Base-by-base conservation (phyloP, 1,139 yeast species). In the Eremothecium sinecaudum region DNA sequence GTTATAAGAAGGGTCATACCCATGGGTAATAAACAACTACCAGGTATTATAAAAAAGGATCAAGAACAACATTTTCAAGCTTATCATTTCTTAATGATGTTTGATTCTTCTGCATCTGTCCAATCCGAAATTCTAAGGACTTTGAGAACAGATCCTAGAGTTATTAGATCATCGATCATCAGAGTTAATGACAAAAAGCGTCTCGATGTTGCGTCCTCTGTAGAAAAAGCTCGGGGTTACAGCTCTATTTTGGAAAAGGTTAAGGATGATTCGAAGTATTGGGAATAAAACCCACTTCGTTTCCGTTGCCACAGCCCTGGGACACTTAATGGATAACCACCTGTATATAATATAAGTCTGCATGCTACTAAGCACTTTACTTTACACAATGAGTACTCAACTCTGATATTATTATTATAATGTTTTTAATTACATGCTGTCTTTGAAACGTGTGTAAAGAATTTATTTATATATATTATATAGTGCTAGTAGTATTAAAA, bases 51-150 rank as follows among this genome's bases (percentile, higher is more conserved):
- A 61, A 75, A 78, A 48, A 83, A 82, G 56, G 86, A 84, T 53
- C 93, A 87, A 56, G 94, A 86, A 56, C 71, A 76, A 44, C 94
- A 87, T 58, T 82, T 83, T 56, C 87, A 83, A 56, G 97, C 96
- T 2, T 79, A 79, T 41, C 90, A 84, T 50, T 87, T 87, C 51
- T 61, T 82, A 43, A 74, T 90, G 75, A 69, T 82, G 16, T 90
- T 90, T 56, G 97, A 90, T 55, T 71, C 86, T 2, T 79, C 92
- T 35, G 71, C 87, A 10, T 76, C 79, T 33, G 96, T 83, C 7
- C 97, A 87, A 59, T 72, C 79, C 33, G 94, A 86, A 61, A 75
- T 90, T 38, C 62, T 78, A 45, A 72, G 94, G 61, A 77, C 93
- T 3, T 63, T 87, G 47, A 74, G 80, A 51, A 73, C 74, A 44